Conservation (phyloP, 805 yeast species). For the Komagataella kurtzmanii region DNA sequence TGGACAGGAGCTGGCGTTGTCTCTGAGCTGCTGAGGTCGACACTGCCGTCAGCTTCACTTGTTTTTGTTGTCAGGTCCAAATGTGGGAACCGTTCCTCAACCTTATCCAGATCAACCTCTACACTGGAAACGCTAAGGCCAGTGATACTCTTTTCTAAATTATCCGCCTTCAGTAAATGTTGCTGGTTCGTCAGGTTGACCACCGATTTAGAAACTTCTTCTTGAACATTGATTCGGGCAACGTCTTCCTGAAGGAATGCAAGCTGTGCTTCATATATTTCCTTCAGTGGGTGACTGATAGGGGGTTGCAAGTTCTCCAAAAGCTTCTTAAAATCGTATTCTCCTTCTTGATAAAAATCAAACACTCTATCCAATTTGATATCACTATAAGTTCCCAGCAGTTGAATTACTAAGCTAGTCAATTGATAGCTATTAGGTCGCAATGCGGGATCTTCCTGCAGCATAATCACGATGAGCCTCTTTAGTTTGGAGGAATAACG, state of each 20-base stretch:
- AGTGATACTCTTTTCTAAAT: not conserved
- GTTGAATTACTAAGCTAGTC: slow-evolving; percentile 42
- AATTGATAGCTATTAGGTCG: slow-evolving; percentile 88
- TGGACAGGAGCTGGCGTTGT: not conserved
- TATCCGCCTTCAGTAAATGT: slow-evolving; percentile 3
- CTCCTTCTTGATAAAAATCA: slow-evolving; percentile 27
- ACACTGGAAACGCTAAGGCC: not conserved
- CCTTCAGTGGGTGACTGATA: slow-evolving; percentile 17
- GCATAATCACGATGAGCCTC: slow-evolving; percentile 62
- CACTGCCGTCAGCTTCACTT: not conserved
- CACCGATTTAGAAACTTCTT: slow-evolving; percentile 27
- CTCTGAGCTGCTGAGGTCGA: not conserved
- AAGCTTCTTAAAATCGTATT: slow-evolving; percentile 11
- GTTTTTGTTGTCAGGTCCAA: not conserved
- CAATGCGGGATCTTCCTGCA: slow-evolving; percentile 68
- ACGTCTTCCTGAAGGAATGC: slow-evolving; percentile 21
- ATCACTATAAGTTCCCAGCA: slow-evolving; percentile 36
- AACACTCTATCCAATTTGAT: slow-evolving; percentile 15
- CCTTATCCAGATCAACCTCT: not conserved
- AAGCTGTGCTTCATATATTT: slow-evolving; percentile 14
- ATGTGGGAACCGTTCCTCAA: not conserved
- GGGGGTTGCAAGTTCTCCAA: slow-evolving; percentile 13
- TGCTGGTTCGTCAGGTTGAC: slow-evolving; percentile 13
- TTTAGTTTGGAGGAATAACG: slow-evolving; percentile 58
- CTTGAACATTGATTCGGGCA: slow-evolving; percentile 43